Evolutionary conservation across 306 rosid genomes (phyloP).

Genomic region (Glycyrrhiza uralensis): DNA sequence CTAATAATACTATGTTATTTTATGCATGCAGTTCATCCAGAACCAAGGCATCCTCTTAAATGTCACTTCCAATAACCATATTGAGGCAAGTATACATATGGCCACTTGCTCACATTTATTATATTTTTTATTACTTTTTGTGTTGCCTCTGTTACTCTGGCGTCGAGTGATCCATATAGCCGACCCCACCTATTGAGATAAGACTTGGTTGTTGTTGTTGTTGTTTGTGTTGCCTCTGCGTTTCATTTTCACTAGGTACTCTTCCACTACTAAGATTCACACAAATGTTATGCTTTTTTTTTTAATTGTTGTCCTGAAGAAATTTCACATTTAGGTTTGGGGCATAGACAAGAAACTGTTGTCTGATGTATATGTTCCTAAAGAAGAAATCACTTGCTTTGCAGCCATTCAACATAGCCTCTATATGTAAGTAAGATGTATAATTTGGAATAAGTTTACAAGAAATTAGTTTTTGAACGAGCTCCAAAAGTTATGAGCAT

Average conservation of each 20-base stretch:
- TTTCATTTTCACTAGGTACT: neutral
- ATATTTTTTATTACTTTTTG: neutral
- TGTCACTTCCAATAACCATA: constrained; percentile 57
- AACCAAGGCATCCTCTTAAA: constrained; percentile 72
- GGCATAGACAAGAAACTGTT: constrained; percentile 62
- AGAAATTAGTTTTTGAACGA: neutral
- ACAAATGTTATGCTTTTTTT: neutral
- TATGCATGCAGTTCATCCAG: constrained; percentile 63
- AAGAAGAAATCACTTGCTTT: constrained; percentile 62
- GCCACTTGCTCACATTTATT: constrained; percentile 2
- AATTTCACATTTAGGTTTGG: constrained; percentile 65
- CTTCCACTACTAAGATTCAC: neutral
- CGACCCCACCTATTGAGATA: no score
- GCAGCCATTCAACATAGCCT: constrained; percentile 53
- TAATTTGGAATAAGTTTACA: constrained; percentile 2
- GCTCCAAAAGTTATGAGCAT: neutral
- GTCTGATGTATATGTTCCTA: constrained; percentile 42
- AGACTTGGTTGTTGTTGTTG: no score
- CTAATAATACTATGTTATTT: constrained; percentile 16
- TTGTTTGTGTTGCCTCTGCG: neutral
- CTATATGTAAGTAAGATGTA: constrained; percentile 55
- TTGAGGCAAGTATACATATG: constrained; percentile 61
- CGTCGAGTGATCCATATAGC: no score
- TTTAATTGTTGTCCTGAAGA: constrained; percentile 8
- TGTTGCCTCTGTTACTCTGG: neutral